These are phyloP conservation scores for Ophiocordyceps camponoti-rufipedis DNA, from an alignment of 2,329 filamentous ascomycete genomes.

Conservation along the genomic window DNA sequence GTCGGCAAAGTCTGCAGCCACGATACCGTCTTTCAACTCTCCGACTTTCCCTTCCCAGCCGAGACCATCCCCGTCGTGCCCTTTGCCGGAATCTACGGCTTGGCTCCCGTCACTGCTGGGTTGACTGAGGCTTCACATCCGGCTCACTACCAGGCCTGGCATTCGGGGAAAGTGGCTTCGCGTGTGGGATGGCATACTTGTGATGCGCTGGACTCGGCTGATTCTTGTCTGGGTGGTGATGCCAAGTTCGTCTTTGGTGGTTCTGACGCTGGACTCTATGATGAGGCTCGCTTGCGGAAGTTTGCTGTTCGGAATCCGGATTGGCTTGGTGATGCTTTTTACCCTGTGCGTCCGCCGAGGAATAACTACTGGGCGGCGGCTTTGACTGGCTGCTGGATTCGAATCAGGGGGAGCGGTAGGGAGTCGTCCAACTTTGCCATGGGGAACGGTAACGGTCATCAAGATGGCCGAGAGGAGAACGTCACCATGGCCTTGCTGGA, in stretches of 20 bases:
- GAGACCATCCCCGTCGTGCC: background rate
- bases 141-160: background rate
- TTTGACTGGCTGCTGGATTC: background rate
- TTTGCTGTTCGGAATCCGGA: background rate
- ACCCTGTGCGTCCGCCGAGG: background rate
- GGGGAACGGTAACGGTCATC: background rate
- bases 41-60: background rate
- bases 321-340: conserved; percentile 1
- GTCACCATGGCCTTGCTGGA: background rate
- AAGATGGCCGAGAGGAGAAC: background rate
- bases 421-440: background rate
- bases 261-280: background rate
- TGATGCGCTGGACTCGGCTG: background rate
- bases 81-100: background rate
- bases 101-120: background rate
- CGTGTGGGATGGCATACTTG: conserved; percentile 1
- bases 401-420: background rate
- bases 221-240: conserved; percentile 1
- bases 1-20: background rate
- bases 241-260: background rate
- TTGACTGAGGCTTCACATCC: background rate
- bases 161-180: background rate
- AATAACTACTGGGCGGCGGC: background rate
- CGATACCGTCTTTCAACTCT: background rate
- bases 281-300: background rate